Evolutionary conservation across 1,139 yeast genomes (phyloP).

Genomic region (Sugiyamaella paludigena): DNA sequence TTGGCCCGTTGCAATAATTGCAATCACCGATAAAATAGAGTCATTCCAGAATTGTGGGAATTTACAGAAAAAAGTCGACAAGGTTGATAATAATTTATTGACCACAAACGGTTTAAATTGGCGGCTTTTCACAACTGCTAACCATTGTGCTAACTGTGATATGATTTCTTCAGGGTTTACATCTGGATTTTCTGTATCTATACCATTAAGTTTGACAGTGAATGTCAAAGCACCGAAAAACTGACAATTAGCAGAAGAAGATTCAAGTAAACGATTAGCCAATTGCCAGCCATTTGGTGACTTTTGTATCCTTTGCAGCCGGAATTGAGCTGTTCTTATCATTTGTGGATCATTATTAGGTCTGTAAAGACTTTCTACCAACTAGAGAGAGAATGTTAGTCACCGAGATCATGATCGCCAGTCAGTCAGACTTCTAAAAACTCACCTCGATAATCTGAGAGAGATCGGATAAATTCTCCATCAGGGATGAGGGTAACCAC

Average conservation of each 20-base stretch:
- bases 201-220: slow-evolving; percentile 46
- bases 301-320: slow-evolving; percentile 49
- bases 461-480: slow-evolving; percentile 8
- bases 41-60: slow-evolving; percentile 36
- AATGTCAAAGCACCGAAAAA: slow-evolving; percentile 65
- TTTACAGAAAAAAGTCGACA: slow-evolving; percentile 33
- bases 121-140: slow-evolving; percentile 21
- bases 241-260: slow-evolving; percentile 45
- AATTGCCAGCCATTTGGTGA: slow-evolving; percentile 50
- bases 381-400: slow-evolving; percentile 17
- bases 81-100: slow-evolving; percentile 37
- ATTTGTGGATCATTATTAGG: slow-evolving; percentile 22
- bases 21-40: slow-evolving; percentile 20
- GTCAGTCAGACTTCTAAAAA: not conserved
- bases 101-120: slow-evolving; percentile 30
- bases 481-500: too few relatives aligned
- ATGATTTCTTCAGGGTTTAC: slow-evolving; percentile 21
- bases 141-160: slow-evolving; percentile 31
- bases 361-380: slow-evolving; percentile 27
- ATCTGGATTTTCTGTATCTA: slow-evolving; percentile 19
- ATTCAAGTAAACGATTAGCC: slow-evolving; percentile 45
- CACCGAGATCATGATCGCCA: not conserved
- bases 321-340: slow-evolving; percentile 39
- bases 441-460: slow-evolving; percentile 12
- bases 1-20: slow-evolving; percentile 5